Evolutionary conservation across 331 rosid species (phyloP).

Genomic region (Rosa hybrid): DNA sequence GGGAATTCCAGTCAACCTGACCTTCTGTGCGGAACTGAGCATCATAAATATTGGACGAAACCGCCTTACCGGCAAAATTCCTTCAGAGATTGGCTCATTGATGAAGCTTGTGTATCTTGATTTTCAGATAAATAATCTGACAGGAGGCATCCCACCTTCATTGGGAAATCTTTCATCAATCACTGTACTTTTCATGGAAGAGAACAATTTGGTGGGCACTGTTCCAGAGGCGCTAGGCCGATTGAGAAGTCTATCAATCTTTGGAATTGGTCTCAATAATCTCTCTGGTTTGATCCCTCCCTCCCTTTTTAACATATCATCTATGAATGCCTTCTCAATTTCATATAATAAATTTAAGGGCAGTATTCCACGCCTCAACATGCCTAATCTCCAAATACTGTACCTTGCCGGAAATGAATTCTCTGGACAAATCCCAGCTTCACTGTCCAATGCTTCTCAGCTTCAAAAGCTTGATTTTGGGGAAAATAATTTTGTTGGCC

Average conservation of each 20-base stretch:
- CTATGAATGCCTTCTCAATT: background rate
- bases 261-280: background rate
- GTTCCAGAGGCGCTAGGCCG: constrained; percentile 10
- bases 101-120: background rate
- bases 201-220: constrained; percentile 1
- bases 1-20: constrained; percentile 20
- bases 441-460: constrained; percentile 36
- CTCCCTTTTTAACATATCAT: constrained; percentile 18
- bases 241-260: background rate
- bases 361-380: constrained; percentile 10
- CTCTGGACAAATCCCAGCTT: constrained; percentile 18
- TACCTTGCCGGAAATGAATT: background rate
- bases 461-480: constrained; percentile 17
- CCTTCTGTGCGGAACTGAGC: background rate
- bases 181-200: rapidly evolving
- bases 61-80: background rate
- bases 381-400: background rate
- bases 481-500: constrained; percentile 31
- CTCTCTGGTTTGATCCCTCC: background rate
- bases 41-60: background rate
- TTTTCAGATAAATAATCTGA: background rate
- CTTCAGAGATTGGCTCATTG: constrained; percentile 9
- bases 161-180: constrained; percentile 18
- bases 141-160: constrained; percentile 19
- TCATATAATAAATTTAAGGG: background rate